Conservation (phyloP, 2,329 filamentous ascomycete genomes). For the Clonostachys byssicola region DNA sequence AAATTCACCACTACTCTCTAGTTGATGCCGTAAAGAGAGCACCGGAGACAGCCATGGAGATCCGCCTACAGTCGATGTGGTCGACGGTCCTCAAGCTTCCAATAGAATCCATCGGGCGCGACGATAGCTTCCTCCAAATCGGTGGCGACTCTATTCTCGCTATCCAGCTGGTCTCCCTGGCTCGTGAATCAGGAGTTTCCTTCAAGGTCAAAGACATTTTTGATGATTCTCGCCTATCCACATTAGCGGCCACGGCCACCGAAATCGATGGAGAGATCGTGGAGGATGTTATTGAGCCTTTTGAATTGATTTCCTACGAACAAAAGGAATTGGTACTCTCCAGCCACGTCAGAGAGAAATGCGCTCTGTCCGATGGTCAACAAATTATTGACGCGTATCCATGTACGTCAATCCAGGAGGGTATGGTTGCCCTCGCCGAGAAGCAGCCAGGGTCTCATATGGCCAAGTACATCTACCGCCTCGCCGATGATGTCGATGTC, state of each 20-base stretch:
- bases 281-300: not conserved
- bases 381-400: conserved; percentile 41
- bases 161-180: conserved; percentile 5
- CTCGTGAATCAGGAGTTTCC: conserved; percentile 6
- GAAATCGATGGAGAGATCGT: not conserved
- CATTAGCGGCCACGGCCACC: not conserved
- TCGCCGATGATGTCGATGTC: not conserved
- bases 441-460: not conserved
- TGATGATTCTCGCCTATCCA: not conserved
- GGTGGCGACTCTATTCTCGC: conserved; percentile 11
- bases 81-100: conserved; percentile 1
- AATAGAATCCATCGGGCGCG: conserved; percentile 11
- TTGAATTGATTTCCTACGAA: not conserved
- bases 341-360: not conserved
- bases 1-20: not conserved
- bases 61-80: not conserved
- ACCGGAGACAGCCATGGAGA: not conserved
- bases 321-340: conserved; percentile 1
- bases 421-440: conserved; percentile 13
- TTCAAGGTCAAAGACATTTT: conserved; percentile 1
- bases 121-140: conserved; percentile 6
- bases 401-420: conserved; percentile 43
- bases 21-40: not conserved
- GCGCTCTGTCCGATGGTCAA: not conserved
- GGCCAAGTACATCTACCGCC: not conserved